phyloP scores from a whole-genome alignment of 352 stramenopile species.

The Phytopythium helicoides region DNA sequence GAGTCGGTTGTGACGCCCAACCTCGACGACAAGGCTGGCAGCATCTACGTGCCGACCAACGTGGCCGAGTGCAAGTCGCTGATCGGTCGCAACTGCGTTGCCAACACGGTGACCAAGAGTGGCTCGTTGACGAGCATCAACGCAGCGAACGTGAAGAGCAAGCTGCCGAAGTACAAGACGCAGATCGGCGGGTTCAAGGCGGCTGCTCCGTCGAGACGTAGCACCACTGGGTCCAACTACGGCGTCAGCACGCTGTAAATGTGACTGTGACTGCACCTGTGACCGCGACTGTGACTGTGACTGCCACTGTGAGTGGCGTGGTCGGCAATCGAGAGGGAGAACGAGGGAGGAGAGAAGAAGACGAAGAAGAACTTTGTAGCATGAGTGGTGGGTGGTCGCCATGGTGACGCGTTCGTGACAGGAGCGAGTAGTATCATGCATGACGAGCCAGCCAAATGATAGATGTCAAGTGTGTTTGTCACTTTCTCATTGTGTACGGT shows the following conservation, averaged over 20 bases:
- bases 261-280: too few species aligned
- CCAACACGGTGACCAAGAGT: constrained; percentile 13
- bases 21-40: constrained; percentile 8
- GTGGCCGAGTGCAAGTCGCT: constrained; percentile 12
- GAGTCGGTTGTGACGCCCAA: constrained; percentile 12
- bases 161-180: neutral
- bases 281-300: too few species aligned
- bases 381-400: too few species aligned
- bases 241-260: neutral
- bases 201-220: neutral
- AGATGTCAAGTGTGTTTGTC: too few species aligned
- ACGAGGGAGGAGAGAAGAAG: too few species aligned
- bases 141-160: neutral
- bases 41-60: constrained; percentile 14
- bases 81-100: constrained; percentile 17
- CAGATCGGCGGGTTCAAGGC: neutral
- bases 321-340: too few species aligned
- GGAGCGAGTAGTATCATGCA: too few species aligned
- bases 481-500: too few species aligned
- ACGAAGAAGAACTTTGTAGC: too few species aligned
- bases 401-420: too few species aligned
- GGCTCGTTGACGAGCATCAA: constrained; percentile 7
- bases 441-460: too few species aligned
- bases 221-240: neutral
- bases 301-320: too few species aligned